These are phyloP conservation scores for Spirogloea muscicola DNA, from an alignment of 139 green algal genomes.

Conservation along the genomic window DNA sequence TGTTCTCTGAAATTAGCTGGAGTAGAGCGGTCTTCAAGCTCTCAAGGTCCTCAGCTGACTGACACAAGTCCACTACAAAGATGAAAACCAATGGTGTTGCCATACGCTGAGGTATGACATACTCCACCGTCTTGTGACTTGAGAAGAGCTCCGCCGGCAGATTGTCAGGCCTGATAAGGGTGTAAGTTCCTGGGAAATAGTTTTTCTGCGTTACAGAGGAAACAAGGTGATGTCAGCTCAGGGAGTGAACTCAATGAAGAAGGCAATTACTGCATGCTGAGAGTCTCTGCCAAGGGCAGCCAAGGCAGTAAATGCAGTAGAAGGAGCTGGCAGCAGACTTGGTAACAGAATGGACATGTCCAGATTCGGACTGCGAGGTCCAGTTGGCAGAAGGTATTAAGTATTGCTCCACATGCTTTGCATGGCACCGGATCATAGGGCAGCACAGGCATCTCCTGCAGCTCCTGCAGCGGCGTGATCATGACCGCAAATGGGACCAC, in stretches of 20 bases:
- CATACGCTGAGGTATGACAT: conserved; percentile 29
- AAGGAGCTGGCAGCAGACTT: not conserved
- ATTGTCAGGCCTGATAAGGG: conserved; percentile 52
- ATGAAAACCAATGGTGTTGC: conserved; percentile 46
- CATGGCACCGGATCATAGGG: conserved; percentile 54
- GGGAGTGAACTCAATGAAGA: no score
- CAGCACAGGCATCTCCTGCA: conserved; percentile 35
- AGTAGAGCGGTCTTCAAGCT: no score
- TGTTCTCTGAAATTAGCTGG: no score
- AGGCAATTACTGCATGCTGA: no score
- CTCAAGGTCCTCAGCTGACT: conserved; percentile 46
- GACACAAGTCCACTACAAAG: conserved; percentile 58
- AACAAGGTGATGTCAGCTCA: no score
- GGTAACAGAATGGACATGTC: conserved; percentile 60
- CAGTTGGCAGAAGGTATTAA: conserved; percentile 62
- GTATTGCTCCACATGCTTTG: conserved; percentile 51
- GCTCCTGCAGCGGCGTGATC: conserved; percentile 30
- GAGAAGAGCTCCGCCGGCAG: conserved; percentile 65
- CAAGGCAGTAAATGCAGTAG: no score
- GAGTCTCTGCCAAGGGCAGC: no score
- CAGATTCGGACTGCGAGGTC: conserved; percentile 57
- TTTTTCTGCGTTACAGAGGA: no score
- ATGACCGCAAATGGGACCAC: conserved; percentile 44
- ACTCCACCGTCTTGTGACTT: conserved; percentile 55
- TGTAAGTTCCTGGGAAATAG: conserved; percentile 58